These are phyloP conservation scores for Paraphaeosphaeria sporulosa DNA, from an alignment of 2,329 filamentous ascomycete species.

Conservation along the genomic window DNA sequence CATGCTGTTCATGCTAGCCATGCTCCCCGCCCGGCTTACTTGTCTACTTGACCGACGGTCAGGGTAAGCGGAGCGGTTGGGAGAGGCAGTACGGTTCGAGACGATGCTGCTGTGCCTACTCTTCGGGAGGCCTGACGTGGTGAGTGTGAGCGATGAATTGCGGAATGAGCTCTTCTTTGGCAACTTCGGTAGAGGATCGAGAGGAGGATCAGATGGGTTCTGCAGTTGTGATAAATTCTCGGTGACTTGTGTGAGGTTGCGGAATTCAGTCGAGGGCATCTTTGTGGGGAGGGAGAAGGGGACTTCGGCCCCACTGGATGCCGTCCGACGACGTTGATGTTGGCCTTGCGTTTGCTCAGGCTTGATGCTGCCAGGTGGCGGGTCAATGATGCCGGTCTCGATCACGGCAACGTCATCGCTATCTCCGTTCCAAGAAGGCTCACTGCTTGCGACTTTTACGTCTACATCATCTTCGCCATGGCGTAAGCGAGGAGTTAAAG, in stretches of 20 bases:
- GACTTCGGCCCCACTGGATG: slow-evolving; percentile 42
- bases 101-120: slow-evolving; percentile 34
- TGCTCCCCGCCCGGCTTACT: slow-evolving; percentile 33
- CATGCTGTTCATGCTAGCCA: slow-evolving; percentile 28
- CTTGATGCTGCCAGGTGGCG: slow-evolving; percentile 34
- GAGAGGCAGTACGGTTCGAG: slow-evolving; percentile 30
- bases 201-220: slow-evolving; percentile 31
- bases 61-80: slow-evolving; percentile 16
- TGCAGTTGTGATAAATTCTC: slow-evolving; percentile 33
- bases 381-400: slow-evolving; percentile 33
- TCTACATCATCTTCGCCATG: slow-evolving; percentile 35
- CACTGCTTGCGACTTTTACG: slow-evolving; percentile 48
- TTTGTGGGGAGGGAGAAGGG: slow-evolving; percentile 27
- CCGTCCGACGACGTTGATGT: slow-evolving; percentile 45
- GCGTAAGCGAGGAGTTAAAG: slow-evolving; percentile 44
- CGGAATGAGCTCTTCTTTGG: slow-evolving; percentile 27
- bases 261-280: slow-evolving; percentile 10
- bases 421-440: slow-evolving; percentile 39
- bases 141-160: slow-evolving; percentile 25
- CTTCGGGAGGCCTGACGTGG: slow-evolving; percentile 16
- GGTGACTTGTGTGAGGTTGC: slow-evolving; percentile 31
- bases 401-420: slow-evolving; percentile 36
- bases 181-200: slow-evolving; percentile 18
- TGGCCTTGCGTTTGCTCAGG: slow-evolving; percentile 25
- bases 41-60: slow-evolving; percentile 25